A percentile compares a stretch with the other conserved stretches of the same genome.
phyloP scores from a whole-genome alignment of 1,284 basidiomycete species.

The Athelia psychrophila region DNA sequence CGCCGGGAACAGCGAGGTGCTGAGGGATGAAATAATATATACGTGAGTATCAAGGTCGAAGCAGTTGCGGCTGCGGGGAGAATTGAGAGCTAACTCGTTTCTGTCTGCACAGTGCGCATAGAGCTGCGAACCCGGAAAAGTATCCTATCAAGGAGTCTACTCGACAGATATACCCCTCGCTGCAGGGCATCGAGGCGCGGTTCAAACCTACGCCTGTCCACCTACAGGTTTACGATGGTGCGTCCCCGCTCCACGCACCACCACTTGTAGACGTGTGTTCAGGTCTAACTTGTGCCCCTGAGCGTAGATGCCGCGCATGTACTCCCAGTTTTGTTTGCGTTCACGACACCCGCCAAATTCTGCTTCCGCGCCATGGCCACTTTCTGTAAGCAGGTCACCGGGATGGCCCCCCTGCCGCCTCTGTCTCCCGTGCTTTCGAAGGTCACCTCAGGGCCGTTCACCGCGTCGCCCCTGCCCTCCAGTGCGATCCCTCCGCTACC shows the following conservation, averaged over 20 bases:
- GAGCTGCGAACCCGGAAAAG: constrained; percentile 80
- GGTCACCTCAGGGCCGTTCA: constrained; percentile 7
- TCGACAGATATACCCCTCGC: constrained; percentile 59
- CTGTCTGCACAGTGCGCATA: constrained; percentile 75
- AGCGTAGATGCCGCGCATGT: constrained; percentile 69
- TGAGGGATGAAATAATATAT: constrained; percentile 92
- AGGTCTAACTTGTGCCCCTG: constrained; percentile 5
- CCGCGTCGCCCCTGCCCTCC: constrained; percentile 3
- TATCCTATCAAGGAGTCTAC: constrained; percentile 68
- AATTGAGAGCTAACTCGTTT: no score
- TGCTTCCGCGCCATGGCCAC: constrained; percentile 72
- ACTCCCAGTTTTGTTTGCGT: constrained; percentile 78
- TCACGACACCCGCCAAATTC: constrained; percentile 80
- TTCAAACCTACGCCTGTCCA: constrained; percentile 84
- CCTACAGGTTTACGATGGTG: constrained; percentile 84
- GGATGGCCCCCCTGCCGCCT: constrained; percentile 25
- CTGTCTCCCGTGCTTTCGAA: constrained; percentile 7
- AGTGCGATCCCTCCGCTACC: neutral
- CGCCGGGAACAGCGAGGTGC: constrained; percentile 87
- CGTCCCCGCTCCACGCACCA: constrained; percentile 9
- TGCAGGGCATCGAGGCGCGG: constrained; percentile 63
- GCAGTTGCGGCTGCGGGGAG: no score
- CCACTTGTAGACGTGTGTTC: neutral
- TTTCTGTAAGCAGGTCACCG: constrained; percentile 64
- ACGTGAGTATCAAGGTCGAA: constrained; percentile 64